phyloP scores from a whole-genome alignment of 139 green algal species.

The Tetraselmis chui region DNA sequence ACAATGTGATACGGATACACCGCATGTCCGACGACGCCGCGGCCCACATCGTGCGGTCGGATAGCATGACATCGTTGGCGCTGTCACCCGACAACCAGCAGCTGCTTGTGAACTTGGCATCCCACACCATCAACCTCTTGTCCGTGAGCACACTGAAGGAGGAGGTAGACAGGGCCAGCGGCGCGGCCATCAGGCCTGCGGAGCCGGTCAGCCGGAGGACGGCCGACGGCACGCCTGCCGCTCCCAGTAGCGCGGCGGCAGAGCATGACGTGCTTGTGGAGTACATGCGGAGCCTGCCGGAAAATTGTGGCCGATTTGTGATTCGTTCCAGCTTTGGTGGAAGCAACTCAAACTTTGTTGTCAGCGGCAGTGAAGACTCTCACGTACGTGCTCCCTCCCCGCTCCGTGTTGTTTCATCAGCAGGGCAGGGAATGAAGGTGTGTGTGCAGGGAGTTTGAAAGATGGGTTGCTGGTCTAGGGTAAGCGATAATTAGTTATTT shows the following conservation, averaged over 20 bases:
- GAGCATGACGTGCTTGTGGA: constrained; percentile 6
- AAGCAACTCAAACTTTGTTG: constrained; percentile 60
- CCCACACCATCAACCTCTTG: constrained; percentile 45
- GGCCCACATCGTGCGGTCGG: constrained; percentile 45
- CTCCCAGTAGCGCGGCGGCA: not conserved
- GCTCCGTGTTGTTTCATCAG: no score
- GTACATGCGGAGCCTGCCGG: constrained; percentile 25
- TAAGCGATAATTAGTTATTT: no score
- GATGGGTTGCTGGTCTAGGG: no score
- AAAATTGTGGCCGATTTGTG: constrained; percentile 61
- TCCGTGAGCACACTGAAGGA: constrained; percentile 9
- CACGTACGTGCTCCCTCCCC: constrained; percentile 32
- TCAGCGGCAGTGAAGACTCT: constrained; percentile 69
- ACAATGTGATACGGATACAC: constrained; percentile 29
- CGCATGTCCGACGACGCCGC: not conserved
- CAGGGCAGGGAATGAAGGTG: no score
- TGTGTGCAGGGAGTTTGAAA: no score
- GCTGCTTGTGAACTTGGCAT: constrained; percentile 45
- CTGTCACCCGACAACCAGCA: constrained; percentile 44
- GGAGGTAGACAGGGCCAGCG: not conserved
- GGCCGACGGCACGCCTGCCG: constrained; percentile 3
- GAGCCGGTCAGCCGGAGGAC: not conserved
- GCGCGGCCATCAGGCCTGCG: constrained; percentile 1
- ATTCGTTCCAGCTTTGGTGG: constrained; percentile 84
- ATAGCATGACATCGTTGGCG: constrained; percentile 48